Base-by-base conservation (phyloP, 306 rosid species). In the Trifolium pratense region DNA sequence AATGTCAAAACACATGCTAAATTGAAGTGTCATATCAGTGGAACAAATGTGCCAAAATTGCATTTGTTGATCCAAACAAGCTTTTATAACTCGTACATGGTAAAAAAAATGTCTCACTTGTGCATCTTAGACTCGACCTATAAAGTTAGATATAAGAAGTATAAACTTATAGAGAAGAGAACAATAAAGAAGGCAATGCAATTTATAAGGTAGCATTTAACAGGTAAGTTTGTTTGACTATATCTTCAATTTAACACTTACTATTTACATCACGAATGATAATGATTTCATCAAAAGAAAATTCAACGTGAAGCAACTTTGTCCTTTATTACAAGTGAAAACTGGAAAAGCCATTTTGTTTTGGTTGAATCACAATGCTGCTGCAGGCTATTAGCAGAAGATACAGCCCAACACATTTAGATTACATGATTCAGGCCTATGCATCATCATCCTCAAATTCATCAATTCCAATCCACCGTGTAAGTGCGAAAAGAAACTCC, bases 401-500 rank as follows among this genome's bases (percentile, higher is more conserved):
- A 55, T 37, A 37, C 59, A 23, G 34, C 25, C 34, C 7, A 59
- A 34, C 31, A 42, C 52, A 39, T 61, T 45, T 25, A 16, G 63
- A 43, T 32, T 36, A 20, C 74, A 81, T 20, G 53, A 29, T 68
- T 76, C 70, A 73, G 49, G 71, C 68, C 61, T 68, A 67, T 9
- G 23, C 75, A 61, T 81, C 94, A 58, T 89, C 96, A 3, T 93
- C 97, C 32, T 94, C 98, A 7, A 43, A n/a, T 15, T 92, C 98
- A 23, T 87, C 98, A n/a, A 94, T 91, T 62, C 99, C 99, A 16
- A 91, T 88, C 97, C 99, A 94, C 36, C 95, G 71, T 4, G 95
- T 94, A 73, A 91, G 91, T 7, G 97, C 96, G 11, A 94, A 94
- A 62, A 94, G 96, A 79, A 91, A 94, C 75, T 94, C 99, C 85